Percentiles rank a stretch among this genome's conserved stretches.
phyloP scores from a whole-genome alignment of 73 alveolate genomes.

The Durusdinium trenchii region DNA sequence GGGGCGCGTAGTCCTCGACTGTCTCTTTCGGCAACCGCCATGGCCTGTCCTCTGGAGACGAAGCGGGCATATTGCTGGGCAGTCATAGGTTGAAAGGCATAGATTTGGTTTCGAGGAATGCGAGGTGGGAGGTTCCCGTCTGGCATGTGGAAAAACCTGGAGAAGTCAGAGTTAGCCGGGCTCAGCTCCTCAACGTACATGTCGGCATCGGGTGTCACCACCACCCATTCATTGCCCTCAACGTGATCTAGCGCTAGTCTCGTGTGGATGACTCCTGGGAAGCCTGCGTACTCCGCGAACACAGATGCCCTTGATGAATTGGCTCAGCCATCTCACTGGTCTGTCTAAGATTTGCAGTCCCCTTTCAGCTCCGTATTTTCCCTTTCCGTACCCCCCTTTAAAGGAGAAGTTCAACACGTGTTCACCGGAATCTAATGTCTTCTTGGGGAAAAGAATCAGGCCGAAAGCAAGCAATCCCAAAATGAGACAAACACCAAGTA shows the following conservation, averaged over 20 bases:
- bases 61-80: neutral
- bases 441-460: neutral
- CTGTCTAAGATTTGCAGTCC: neutral
- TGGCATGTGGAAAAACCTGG: neutral
- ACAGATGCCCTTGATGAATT: neutral
- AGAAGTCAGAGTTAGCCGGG: neutral
- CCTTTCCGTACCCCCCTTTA: conserved; percentile 13
- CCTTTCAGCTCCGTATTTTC: neutral
- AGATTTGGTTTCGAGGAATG: conserved; percentile 1
- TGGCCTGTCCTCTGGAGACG: neutral
- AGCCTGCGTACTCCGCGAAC: neutral
- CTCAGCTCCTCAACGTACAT: neutral
- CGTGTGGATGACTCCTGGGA: neutral
- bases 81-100: conserved; percentile 11
- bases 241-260: neutral
- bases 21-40: neutral
- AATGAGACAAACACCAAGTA: neutral
- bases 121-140: conserved; percentile 11
- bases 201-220: conserved; percentile 3
- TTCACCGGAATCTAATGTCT: neutral
- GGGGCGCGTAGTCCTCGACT: neutral
- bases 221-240: neutral
- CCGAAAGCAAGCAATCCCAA: neutral
- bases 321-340: neutral
- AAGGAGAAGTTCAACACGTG: neutral